Evolutionary conservation across 108 stramenopile genomes (phyloP), one percentile per base, ranked within the genome.

Genomic region (Cyclotella atomus): DNA sequence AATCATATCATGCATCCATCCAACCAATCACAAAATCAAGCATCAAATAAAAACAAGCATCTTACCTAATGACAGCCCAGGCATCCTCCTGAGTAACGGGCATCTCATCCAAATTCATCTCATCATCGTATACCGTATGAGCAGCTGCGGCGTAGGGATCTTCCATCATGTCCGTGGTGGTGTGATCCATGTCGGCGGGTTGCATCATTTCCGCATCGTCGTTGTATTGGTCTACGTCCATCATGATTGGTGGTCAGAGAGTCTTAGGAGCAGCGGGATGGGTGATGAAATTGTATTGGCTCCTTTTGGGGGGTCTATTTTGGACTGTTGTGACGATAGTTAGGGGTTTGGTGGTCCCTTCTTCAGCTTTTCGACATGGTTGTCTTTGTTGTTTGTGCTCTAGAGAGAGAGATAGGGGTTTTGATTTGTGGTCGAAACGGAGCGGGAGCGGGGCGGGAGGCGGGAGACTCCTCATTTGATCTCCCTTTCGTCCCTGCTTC

Each of bases 71-170:
- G 17, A 98, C 97, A 2, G 96, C 95, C 98, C 98, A 99, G 1
- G 97, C 93, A 70, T 99, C 98, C 70, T 99, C 98, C 77, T 99
- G 98, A 25, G 97, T 97, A 46, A 99, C 97, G 28, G 96, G 96
- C 54, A 95, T 83, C 25, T 70, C 68, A 44, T 70, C 68, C 43
- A 70, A 29, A 45, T 70, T 43, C 68, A 70, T 70, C 28, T 23
- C 25, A 33, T 55, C 56, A 33, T 55, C 68, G 16, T 61, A 12
- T 0, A 32, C 56, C 9, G 30, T n/a, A 30, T 57, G 29, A 10
- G 29, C 29, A 5, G 28, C 29, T 4, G 12, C 17, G 10, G 56
- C 56, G 56, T 57, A 57, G 56, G 56, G 56, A 57, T 57, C 56
- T 28, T 57, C 56, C 10, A 19, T 15, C 52, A 52, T 52, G 10